phyloP scores from a whole-genome alignment of 768 basidiomycete genomes.

The Xerocomellus intermedius region DNA sequence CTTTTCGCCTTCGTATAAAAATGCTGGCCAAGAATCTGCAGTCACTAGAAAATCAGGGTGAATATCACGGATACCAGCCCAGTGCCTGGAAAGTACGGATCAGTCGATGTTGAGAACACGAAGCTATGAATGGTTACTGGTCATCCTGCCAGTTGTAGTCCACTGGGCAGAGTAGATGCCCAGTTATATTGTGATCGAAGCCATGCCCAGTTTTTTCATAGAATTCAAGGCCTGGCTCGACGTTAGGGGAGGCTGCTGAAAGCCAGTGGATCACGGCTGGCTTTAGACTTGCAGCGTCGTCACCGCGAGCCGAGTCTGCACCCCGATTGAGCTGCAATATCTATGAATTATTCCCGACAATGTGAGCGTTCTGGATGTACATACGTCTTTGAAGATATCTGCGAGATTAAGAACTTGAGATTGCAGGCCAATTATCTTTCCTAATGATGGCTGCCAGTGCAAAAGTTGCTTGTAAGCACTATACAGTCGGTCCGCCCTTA shows the following conservation, averaged over 20 bases:
- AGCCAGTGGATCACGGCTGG: conserved; percentile 2
- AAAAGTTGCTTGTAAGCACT: background rate
- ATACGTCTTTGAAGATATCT: background rate
- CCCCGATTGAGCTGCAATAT: background rate
- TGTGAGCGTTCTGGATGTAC: background rate
- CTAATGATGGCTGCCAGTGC: background rate
- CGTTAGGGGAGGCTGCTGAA: background rate
- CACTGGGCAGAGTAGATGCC: conserved; percentile 4
- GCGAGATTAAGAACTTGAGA: background rate
- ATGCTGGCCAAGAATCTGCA: background rate
- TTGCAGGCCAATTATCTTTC: background rate
- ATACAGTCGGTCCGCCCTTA: conserved; percentile 1
- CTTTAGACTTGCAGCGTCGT: conserved; percentile 8
- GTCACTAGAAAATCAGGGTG: background rate
- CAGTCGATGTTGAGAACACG: background rate
- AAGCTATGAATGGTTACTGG: background rate
- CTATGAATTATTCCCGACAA: background rate
- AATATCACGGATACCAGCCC: background rate
- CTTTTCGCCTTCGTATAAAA: background rate
- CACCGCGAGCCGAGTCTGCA: conserved; percentile 6
- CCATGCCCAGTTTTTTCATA: background rate
- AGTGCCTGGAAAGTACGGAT: background rate
- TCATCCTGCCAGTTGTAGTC: conserved; percentile 14
- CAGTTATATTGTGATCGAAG: conserved; percentile 8
- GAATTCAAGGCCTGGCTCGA: background rate